Evolutionary conservation across 2,329 filamentous ascomycete genomes (phyloP).

Genomic region (Calonectria hongkongensis): DNA sequence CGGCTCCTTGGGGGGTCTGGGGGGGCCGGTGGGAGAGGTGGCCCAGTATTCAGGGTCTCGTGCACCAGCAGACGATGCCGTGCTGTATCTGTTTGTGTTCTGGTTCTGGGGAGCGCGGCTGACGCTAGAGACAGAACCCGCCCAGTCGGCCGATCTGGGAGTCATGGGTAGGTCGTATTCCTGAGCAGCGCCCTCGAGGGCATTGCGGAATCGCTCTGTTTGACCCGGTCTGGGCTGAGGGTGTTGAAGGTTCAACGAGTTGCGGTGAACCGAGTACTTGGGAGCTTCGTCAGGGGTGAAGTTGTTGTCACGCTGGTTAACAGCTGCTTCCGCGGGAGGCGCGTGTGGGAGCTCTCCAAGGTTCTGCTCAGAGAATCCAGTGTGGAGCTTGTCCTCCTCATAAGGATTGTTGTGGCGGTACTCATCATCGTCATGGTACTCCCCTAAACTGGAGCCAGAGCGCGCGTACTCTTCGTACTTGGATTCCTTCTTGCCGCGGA

Average conservation of each 20-base stretch:
- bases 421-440: constrained; percentile 76
- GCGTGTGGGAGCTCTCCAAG: constrained; percentile 56
- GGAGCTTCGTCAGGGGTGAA: constrained; percentile 81
- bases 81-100: constrained; percentile 69
- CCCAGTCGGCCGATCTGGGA: constrained; percentile 78
- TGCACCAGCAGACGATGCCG: constrained; percentile 61
- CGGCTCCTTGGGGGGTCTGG: constrained; percentile 78
- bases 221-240: constrained; percentile 85
- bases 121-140: constrained; percentile 75
- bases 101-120: constrained; percentile 69
- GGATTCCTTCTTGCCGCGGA: constrained; percentile 77
- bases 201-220: constrained; percentile 83
- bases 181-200: constrained; percentile 83
- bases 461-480: constrained; percentile 77
- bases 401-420: constrained; percentile 73
- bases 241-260: constrained; percentile 87
- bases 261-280: constrained; percentile 88
- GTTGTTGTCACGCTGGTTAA: constrained; percentile 67
- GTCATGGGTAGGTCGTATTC: constrained; percentile 78
- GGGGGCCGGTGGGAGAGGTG: constrained; percentile 68
- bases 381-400: constrained; percentile 76
- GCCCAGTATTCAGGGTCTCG: constrained; percentile 66
- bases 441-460: constrained; percentile 84
- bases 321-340: constrained; percentile 51
- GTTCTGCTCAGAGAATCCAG: constrained; percentile 73